Base-by-base conservation (phyloP, 805 yeast genomes). In the Kuraishia hungarica region DNA sequence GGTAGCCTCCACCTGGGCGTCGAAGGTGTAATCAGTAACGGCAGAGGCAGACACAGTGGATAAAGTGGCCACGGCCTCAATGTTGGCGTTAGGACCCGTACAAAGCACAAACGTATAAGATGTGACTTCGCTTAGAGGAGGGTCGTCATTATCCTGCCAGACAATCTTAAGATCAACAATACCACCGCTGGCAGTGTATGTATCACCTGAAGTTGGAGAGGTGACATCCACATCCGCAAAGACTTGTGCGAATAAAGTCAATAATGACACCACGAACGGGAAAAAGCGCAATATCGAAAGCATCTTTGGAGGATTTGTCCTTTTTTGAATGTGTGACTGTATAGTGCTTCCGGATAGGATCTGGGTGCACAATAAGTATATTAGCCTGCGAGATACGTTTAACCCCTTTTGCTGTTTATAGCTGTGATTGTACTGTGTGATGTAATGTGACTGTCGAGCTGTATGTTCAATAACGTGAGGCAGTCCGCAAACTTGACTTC, bases 101-200 rank as follows among this genome's bases (percentile, higher is more conserved):
- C 93, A 84, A 53, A 93, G 72, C 5, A 71, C 67, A 54, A 91
- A 72, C 0, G 84, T 72, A 58, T 78, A 82, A 1, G 70, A 60
- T 2, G 68, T 58, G 23, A 81, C 77, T 8, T 77, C 72, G 1
- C 62, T 55, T 50, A 86, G 62, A 0, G 73, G 58, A 0, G 89
- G 87, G 2, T 63, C 59, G 6, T 70, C 63, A 51, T 79, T 84
- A 59, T 79, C 79, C 57, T 83, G 86, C 85, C 96, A 91, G 23
- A 63, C 57, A 65, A 88, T 67, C n/a, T 57, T 59, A 54, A 78
- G 61, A 1, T 62, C 58, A 39, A 73, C 66, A 0, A 62, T 10
- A 1, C 78, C 76, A 22, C 70, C 72, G 2, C 71, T 61, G 1
- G 69, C 84, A 2, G 73, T 61, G 59, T 54, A 80, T 1, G 72